phyloP scores from a whole-genome alignment of 129 eudicot genomes.

The Arctium minus region DNA sequence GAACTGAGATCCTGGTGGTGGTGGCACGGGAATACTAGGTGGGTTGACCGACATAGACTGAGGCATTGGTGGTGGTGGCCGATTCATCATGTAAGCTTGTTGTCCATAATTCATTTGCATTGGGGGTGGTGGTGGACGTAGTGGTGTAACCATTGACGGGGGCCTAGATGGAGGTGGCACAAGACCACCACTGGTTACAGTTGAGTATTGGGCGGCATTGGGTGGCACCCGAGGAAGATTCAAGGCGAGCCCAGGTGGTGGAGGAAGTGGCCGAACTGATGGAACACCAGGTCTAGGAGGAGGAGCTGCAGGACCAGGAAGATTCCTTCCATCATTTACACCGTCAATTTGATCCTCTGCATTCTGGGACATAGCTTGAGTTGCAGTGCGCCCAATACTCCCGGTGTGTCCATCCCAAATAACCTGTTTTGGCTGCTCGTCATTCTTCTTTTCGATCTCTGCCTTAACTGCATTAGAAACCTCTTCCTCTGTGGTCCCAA shows the following conservation, averaged over 20 bases:
- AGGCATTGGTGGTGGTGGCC: constrained; percentile 59
- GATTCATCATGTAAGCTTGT: constrained; percentile 67
- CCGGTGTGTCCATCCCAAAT: constrained; percentile 98
- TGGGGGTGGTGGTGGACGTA: constrained; percentile 73
- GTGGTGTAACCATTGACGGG: constrained; percentile 42
- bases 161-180: constrained; percentile 65
- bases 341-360: constrained; percentile 55
- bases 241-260: constrained; percentile 68
- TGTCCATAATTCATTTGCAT: constrained; percentile 68
- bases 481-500: constrained; percentile 93
- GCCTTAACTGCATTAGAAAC: constrained; percentile 90
- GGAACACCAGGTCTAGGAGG: constrained; percentile 73
- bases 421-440: constrained; percentile 87
- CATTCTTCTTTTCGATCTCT: constrained; percentile 82
- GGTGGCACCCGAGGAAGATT: constrained; percentile 74
- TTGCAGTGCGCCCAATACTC: constrained; percentile 92
- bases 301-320: constrained; percentile 80
- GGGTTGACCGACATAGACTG: constrained; percentile 45
- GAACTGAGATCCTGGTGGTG: constrained; percentile 85
- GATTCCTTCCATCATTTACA: constrained; percentile 37
- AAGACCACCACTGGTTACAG: constrained; percentile 39
- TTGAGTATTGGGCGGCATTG: constrained; percentile 46
- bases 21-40: constrained; percentile 59
- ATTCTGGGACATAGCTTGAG: constrained; percentile 83
- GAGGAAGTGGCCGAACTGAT: constrained; percentile 73